Evolutionary conservation across 257 asterid genomes (phyloP), one percentile per base, ranked within the genome.

Genomic region (Nicotiana attenuata): DNA sequence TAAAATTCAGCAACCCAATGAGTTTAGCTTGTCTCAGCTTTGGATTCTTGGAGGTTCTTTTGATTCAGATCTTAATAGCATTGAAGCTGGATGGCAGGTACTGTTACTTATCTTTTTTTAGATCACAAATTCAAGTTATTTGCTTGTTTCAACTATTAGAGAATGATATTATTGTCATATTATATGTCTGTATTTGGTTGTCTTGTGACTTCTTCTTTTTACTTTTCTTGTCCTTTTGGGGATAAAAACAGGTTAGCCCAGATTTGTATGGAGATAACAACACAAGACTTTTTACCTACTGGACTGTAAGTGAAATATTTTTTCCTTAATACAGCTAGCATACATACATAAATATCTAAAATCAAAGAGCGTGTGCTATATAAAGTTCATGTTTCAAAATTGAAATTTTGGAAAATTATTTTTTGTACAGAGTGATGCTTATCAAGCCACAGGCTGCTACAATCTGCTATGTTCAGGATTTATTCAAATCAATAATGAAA

Each of bases 81-180:
- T 94, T 86, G 97, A 94, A 77, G 98, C 97, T 53, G 98, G 97
- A 52, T 93, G 97, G 97, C 97, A 91, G 95, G 97, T 93, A 81
- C 78, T 57, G 31, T 19, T 68, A 47, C 76, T 68, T 84, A n/a
- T 71, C 14, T 11, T 16, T 41, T 63, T 78, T 56, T 1, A 53
- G 75, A 41, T 63, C 2, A 33, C 24, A 35, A 52, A 50, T 6
- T 31, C 14, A 7, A 19, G 5, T 33, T 41, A 41, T 41, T 41
- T 41, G 47, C 14, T 63, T 26, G 33, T 10, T 78, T 33, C 1
- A 59, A 31, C 81, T 24, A 33, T 13, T 10, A 56, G 17, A 8
- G 38, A 59, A 0, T 45, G 7, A 17, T 31, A 3, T 35, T 38
- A 16, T 53, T 77, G 61, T 47, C 61, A 73, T 47, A 73, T 73